Conservation (phyloP, 768 basidiomycete genomes). For the Kwoniella shandongensis region DNA sequence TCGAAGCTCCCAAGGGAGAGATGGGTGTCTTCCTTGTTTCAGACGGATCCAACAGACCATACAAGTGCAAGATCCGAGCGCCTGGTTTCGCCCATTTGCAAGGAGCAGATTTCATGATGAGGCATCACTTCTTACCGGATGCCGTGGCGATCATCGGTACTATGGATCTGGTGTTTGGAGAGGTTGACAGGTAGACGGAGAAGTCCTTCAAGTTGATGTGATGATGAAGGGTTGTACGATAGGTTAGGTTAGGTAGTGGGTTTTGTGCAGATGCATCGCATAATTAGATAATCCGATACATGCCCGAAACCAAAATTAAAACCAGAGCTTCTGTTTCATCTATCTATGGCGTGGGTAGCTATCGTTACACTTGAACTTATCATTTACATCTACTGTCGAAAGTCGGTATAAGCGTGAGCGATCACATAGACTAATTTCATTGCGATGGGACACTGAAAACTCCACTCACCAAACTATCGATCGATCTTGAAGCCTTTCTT, state of each 20-base stretch:
- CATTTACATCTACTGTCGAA: constrained; percentile 1
- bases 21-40: constrained; percentile 99
- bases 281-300: too few relatives aligned
- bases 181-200: constrained; percentile 58
- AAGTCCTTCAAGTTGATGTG: too few relatives aligned
- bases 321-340: too few relatives aligned
- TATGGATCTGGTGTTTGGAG: constrained; percentile 97
- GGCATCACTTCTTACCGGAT: constrained; percentile 73
- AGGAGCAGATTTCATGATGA: constrained; percentile 91
- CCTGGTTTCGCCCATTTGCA: constrained; percentile 95
- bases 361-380: too few relatives aligned
- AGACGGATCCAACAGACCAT: constrained; percentile 93
- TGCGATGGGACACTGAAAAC: too few relatives aligned
- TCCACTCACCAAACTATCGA: constrained; percentile 8
- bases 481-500: not conserved
- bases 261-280: too few relatives aligned
- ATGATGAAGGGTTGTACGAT: too few relatives aligned
- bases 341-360: too few relatives aligned
- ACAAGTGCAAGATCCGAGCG: constrained; percentile 94
- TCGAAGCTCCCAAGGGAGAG: constrained; percentile 98
- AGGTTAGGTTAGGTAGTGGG: too few relatives aligned
- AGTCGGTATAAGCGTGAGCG: not conserved
- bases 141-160: constrained; percentile 97
- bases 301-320: too few relatives aligned
- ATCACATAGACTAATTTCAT: too few relatives aligned